Base-by-base conservation (phyloP, 1,139 yeast genomes). In the Zygoascus sp. region DNA sequence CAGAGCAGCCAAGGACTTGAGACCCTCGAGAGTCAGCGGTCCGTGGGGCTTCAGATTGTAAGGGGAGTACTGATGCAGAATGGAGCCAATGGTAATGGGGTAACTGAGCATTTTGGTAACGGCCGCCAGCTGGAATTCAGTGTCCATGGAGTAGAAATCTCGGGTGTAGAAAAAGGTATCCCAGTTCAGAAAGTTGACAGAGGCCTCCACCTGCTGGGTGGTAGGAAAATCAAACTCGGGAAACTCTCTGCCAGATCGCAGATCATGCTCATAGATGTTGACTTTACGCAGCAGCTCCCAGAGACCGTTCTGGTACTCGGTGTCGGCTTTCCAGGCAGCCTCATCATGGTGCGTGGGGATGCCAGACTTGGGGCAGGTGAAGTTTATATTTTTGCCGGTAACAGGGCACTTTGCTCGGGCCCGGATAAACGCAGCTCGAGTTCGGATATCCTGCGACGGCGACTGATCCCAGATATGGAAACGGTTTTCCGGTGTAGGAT, bases 181-280 rank as follows among this genome's bases (percentile, higher is more conserved):
- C 98, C 98, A 92, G 64, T 78, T 82, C 46, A 81, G 72, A 65
- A 90, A 78, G 65, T 87, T 90, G 51, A 89, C 81, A 53, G 80
- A 73, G 50, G 81, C 82, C 62, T 90, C 97, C 45, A 74, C 73
- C 53, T 82, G 86, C 65, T 87, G 96, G 23, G 73, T 77, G 6
- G 79, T 82, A 3, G 98, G 97, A 69, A 92, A 89, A 56, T 87
- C 92, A 63, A 92, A 89, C 68, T 92, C 98, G 27, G 95, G 96
- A 68, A 92, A 90, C 47, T 83, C 84, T 59, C 97, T 78, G 1
- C 97, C 97, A 37, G 94, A 83, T 64, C 97, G 78, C 57, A 92
- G 72, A 67, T 92, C 98, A 64, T 92, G 97, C 67, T 92, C 98
- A 65, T 83, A 92, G 50, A 87, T 80, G 65, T 92, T 92, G 42